Percentiles rank a stretch among this genome's conserved stretches.
These are phyloP conservation scores for Funneliformis mosseae DNA, from an alignment of 192 early-diverging fungal species.

Conservation along the genomic window DNA sequence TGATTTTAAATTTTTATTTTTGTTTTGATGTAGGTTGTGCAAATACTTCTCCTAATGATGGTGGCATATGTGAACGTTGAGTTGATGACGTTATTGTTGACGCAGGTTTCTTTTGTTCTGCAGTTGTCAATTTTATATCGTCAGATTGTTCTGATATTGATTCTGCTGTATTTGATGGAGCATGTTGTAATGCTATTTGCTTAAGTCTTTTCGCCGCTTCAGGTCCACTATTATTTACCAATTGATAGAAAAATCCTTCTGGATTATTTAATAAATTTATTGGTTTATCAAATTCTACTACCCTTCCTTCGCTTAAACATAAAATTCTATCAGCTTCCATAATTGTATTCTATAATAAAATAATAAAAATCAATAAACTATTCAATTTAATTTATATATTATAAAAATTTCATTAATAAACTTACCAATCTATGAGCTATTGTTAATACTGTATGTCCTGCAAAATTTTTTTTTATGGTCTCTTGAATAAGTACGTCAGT, in stretches of 20 bases:
- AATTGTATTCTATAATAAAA: slow-evolving; percentile 41
- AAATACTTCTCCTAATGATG: slow-evolving; percentile 19
- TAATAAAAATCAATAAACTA: not conserved
- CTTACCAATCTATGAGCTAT: slow-evolving; percentile 64
- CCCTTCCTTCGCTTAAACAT: slow-evolving; percentile 52
- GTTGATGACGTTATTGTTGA: not conserved
- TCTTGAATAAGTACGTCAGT: slow-evolving; percentile 53
- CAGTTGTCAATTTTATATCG: not conserved
- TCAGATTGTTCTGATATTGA: not conserved
- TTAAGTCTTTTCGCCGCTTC: slow-evolving; percentile 40
- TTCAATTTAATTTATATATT: slow-evolving; percentile 27
- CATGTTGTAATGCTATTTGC: slow-evolving; percentile 40
- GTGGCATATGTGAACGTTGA: slow-evolving; percentile 16
- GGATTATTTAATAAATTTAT: slow-evolving; percentile 42
- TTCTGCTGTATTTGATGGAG: not conserved
- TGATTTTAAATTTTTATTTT: no score
- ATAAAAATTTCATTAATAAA: no score
- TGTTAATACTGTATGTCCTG: slow-evolving; percentile 59
- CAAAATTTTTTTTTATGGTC: slow-evolving; percentile 55
- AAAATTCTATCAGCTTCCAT: slow-evolving; percentile 59
- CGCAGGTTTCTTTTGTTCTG: no score
- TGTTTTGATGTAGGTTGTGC: not conserved
- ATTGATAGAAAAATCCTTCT: slow-evolving; percentile 43
- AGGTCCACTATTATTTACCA: slow-evolving; percentile 42
- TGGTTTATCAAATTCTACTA: slow-evolving; percentile 49